These are phyloP conservation scores for Ilyonectria destructans DNA, from an alignment of 2,329 filamentous ascomycete species.

Conservation along the genomic window DNA sequence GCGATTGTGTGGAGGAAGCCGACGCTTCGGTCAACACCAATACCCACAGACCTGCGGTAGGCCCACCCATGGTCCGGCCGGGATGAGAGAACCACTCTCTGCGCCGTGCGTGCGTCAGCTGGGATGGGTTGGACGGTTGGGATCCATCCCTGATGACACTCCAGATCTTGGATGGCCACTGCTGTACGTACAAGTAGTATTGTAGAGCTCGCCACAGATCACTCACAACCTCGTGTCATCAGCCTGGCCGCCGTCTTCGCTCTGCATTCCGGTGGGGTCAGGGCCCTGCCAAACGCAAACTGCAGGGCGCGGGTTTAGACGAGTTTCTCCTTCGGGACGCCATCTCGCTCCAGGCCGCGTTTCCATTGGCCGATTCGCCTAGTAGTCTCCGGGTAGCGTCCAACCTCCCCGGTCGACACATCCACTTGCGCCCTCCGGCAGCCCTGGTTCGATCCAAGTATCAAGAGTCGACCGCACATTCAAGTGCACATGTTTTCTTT, in stretches of 20 bases:
- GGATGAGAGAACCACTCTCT: slow-evolving; percentile 32
- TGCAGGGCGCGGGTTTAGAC: slow-evolving; percentile 43
- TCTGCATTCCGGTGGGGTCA: slow-evolving; percentile 17
- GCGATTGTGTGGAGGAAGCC: neutral
- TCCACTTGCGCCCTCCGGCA: slow-evolving; percentile 12
- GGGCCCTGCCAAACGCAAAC: slow-evolving; percentile 40
- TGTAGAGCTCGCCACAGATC: neutral
- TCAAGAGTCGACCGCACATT: neutral
- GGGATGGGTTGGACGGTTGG: slow-evolving; percentile 24
- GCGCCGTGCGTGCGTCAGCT: slow-evolving; percentile 40
- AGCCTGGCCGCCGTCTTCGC: neutral
- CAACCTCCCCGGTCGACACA: neutral
- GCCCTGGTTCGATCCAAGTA: neutral
- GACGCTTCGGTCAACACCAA: neutral
- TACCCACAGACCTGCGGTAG: neutral
- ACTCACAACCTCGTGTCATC: neutral
- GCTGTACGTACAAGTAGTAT: neutral
- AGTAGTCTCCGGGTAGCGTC: slow-evolving; percentile 14
- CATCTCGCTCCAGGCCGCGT: slow-evolving; percentile 27
- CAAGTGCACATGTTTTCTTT: neutral
- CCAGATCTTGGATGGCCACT: slow-evolving; percentile 33
- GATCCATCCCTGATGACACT: slow-evolving; percentile 37
- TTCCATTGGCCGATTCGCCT: slow-evolving; percentile 38
- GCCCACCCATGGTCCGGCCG: slow-evolving; percentile 12
- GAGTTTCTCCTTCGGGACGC: slow-evolving; percentile 47